Base-by-base conservation (phyloP, 2,329 filamentous ascomycete genomes). In the Aspergillus sojae region DNA sequence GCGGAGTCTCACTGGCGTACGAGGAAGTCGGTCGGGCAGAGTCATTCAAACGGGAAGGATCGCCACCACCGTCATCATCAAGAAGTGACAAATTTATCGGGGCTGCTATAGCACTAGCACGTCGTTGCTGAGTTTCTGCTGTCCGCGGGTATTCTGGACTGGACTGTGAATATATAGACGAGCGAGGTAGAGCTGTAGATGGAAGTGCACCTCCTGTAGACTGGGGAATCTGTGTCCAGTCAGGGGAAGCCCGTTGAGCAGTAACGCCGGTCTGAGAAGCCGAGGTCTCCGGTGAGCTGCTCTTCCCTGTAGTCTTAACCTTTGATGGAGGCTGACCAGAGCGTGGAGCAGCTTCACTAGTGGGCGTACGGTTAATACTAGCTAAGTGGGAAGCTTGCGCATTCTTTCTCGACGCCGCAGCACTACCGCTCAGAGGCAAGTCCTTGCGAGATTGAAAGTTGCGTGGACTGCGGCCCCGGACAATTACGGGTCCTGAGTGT, bases 371-470 rank as follows among this genome's bases (percentile, higher is more conserved):
- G 61, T 74, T 75, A 41, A 77, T 70, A 21, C 71, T 68, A 39
- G 68, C 68, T 5, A 73, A 71, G 12, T 74, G 68, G 50, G 74
- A 73, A 45, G 73, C 74, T 64, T 79, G 77, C 54, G 89, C 80
- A 41, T 88, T 89, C 75, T 95, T 94, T 46, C 93, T 88, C n/a
- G 90, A 85, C 32, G 91, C 91, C 30, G 89, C 89, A 26, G 90
- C 90, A 68, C 91, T 92, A 19, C 91, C 92, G 60, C 93, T 86
- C 54, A 98, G 85, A 2, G 94, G 93, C 65, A 97, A 91, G 77
- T 98, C 94, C 77, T 97, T 97, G 58, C 94, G 86, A 11, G 93
- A 91, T 77, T 96, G 93, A 77, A 98, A 98, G 78, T 98, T 98
- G 43, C 94, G 87, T 4, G 94, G 94, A 77, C 94, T 97, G 71